Evolutionary conservation across 495 filamentous ascomycete genomes (phyloP).

Genomic region (Neurospora sp.): DNA sequence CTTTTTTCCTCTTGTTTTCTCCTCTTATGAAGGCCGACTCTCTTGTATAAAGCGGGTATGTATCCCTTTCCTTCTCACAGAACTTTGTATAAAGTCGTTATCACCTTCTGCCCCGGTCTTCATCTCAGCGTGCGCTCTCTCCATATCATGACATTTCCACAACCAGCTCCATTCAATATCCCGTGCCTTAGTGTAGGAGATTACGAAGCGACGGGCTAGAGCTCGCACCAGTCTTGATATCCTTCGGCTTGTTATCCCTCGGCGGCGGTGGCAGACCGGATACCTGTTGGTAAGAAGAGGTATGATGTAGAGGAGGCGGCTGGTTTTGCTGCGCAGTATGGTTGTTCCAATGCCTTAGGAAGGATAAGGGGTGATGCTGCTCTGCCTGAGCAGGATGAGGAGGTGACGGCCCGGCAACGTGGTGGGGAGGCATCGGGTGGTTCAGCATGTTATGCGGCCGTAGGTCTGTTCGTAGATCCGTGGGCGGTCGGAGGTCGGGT

Average conservation of each 20-base stretch:
- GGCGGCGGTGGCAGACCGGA: not conserved
- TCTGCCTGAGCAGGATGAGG: slow-evolving; percentile 19
- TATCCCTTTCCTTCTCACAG: not conserved
- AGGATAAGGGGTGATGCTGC: slow-evolving; percentile 22
- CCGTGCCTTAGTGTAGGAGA: slow-evolving; percentile 45
- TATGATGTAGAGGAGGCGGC: slow-evolving; percentile 16
- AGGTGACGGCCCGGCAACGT: slow-evolving; percentile 17
- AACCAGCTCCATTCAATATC: not conserved
- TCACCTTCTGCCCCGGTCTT: slow-evolving; percentile 1
- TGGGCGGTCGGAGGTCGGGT: not conserved
- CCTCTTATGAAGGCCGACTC: not conserved
- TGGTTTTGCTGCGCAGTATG: not conserved
- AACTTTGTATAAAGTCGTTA: too few relatives aligned
- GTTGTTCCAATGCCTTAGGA: slow-evolving; percentile 21
- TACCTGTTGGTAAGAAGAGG: slow-evolving; percentile 20
- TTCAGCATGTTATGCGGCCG: slow-evolving; percentile 27
- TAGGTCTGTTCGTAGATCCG: not conserved
- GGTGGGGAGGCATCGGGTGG: slow-evolving; percentile 9
- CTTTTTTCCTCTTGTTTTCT: not conserved
- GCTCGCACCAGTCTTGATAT: slow-evolving; percentile 51
- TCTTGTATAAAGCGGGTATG: not conserved
- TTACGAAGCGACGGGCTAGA: slow-evolving; percentile 70
- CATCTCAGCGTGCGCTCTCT: not conserved
- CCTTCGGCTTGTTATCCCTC: slow-evolving; percentile 8
- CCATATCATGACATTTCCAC: not conserved